Base-by-base conservation (phyloP, 2,329 filamentous ascomycete species). In the Beauveria medogensis region DNA sequence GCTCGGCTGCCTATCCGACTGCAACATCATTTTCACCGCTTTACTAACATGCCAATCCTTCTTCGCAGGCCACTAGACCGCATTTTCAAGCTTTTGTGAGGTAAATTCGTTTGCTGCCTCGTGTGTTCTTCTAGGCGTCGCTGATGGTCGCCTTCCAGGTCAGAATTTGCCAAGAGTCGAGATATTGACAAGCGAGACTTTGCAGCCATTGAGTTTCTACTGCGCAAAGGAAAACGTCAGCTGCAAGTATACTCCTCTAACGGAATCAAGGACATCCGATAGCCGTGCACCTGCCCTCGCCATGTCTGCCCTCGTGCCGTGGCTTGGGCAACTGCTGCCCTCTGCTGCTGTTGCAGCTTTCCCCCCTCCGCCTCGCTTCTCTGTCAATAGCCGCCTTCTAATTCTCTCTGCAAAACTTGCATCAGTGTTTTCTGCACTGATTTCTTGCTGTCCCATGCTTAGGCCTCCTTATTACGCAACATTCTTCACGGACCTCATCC, bases 161-260 rank as follows among this genome's bases (percentile, higher is more conserved):
- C 78, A 30, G 91, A 97, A 70, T 97, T 99, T 70, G 78, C 85
- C 44, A 89, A 88, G 70, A 81, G 90, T 69, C 70, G 84, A 14
- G 70, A 73, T 9, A 73, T 95, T 60, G 87, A 89, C 72, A 94
- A 91, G 75, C 91, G 90, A 67, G 91, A 96, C 70, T 96, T 96
- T 73, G 80, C 81, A 18, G 87, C 91, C 6, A 88, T 97, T 61
- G 92, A 97, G 73, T 94, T 91, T 72, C 77, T 96, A 40, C 71
- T 97, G 56, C 83, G 92, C 63, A 93, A 91, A 72, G 92, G 92
- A 24, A 82, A 84, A 46, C 83, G 90, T 50, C 91, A 96, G 71
- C 78, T 97, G 20, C 91, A 96, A 64, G 82, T 86, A 51, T 94
- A 94, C 74, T 84, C 88, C n/a, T 84, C 87, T 6, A 86, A 89